Evolutionary conservation across 2,329 filamentous ascomycete genomes (phyloP), one percentile per base, ranked within the genome.

Genomic region (Cryphonectria japonica): DNA sequence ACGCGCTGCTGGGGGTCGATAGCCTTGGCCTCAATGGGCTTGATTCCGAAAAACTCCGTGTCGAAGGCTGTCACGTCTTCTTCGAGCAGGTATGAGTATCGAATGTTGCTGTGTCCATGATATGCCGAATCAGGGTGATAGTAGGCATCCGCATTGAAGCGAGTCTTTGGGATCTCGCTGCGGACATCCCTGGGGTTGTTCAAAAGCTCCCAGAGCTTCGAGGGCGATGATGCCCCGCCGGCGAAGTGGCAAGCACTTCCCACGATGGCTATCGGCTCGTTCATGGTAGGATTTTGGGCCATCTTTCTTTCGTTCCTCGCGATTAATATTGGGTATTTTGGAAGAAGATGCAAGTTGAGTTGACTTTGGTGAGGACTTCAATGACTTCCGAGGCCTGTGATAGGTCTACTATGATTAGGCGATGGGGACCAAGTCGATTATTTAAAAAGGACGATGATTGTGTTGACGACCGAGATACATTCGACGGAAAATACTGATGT

Each of bases 1-100:
- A 78, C 66, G 5, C 81, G 76, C 41, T 82, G 81, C 64, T 82
- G 79, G 11, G 81, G 81, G 71, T 83, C 82, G 70, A 79, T 80
- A 3, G 78, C 74, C 13, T 74, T 75, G 14, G 76, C 77, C 74
- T 82, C 80, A 2, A 77, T 75, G 1, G 79, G 73, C 22, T 71
- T 78, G 37, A 79, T 79, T n/a, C 77, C 77, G 74, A 83, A 83
- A 74, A 82, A 83, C 0, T 75, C 71, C 32, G 79, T 73, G 66
- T 83, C 82, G 69, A 81, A 81, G 0, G 57, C 39, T 41, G 19
- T 37, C 1, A 73, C 26, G 43, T 78, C 74, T 22, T 74, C 72
- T 8, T 75, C 66, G 2, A 78, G 60, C 3, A 78, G 69, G 64
- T 78, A 74, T 3, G 74, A 67, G 32, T 76, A 73, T 43, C 66